Conservation (phyloP, 2,329 filamentous ascomycete genomes). For the Clonostachys sp. region DNA sequence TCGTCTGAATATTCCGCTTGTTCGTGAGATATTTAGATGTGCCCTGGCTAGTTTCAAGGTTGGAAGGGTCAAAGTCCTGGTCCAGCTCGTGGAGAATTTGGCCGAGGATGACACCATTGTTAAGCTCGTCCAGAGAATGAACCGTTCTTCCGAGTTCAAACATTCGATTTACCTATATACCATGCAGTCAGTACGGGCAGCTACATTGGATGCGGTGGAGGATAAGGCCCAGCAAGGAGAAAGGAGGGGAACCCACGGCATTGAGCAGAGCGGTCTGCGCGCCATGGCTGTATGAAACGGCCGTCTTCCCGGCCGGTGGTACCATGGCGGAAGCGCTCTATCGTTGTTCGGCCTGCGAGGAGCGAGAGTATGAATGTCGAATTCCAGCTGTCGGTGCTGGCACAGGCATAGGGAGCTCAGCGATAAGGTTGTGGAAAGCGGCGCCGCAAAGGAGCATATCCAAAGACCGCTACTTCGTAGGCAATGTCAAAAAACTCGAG, state of each 20-base stretch:
- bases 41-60: slow-evolving; percentile 42
- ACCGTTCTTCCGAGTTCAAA: slow-evolving; percentile 39
- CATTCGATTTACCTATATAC: slow-evolving; percentile 6
- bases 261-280: slow-evolving; percentile 51
- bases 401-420: background rate
- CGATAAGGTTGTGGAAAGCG: background rate
- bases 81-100: slow-evolving; percentile 55
- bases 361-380: no score
- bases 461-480: background rate
- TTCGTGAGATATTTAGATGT: slow-evolving; percentile 38
- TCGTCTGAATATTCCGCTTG: slow-evolving; percentile 47
- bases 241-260: slow-evolving; percentile 35
- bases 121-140: slow-evolving; percentile 44
- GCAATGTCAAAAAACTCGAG: no score
- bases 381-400: no score
- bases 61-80: slow-evolving; percentile 46
- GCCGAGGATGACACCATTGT: slow-evolving; percentile 49
- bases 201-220: background rate
- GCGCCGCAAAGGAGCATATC: background rate
- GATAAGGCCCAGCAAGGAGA: background rate
- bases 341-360: no score
- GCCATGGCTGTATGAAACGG: slow-evolving; percentile 31
- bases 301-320: slow-evolving; percentile 7
- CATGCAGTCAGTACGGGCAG: no score
- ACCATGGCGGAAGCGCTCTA: background rate